A percentile compares a stretch with the other conserved stretches of the same genome.
Conservation (phyloP, 2,329 filamentous ascomycete species). For the Geoglossum cookeanum region DNA sequence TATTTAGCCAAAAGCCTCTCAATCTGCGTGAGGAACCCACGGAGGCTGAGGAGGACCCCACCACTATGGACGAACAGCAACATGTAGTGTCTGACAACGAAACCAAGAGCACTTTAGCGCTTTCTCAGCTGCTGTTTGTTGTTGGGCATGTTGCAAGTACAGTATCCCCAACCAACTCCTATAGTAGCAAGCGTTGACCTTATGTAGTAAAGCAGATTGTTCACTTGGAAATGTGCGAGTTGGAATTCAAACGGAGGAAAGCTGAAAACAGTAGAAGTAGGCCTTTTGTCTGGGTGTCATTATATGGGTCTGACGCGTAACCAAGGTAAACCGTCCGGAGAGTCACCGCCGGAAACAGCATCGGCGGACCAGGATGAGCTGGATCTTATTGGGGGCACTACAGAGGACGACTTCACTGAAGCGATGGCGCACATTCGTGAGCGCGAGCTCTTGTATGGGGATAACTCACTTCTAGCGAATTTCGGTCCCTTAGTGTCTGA, state of each 20-base stretch:
- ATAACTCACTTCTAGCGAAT: constrained; percentile 65
- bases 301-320: not conserved
- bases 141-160: constrained; percentile 74
- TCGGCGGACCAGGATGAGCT: constrained; percentile 63
- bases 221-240: constrained; percentile 88
- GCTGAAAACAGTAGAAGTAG: constrained; percentile 62
- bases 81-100: constrained; percentile 24
- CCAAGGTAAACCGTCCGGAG: constrained; percentile 22
- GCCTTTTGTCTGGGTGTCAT: not conserved
- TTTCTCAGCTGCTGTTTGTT: constrained; percentile 85
- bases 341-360: constrained; percentile 30
- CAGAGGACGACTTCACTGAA: constrained; percentile 82
- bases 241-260: constrained; percentile 94
- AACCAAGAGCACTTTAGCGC: constrained; percentile 50
- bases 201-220: constrained; percentile 74
- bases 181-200: not conserved
- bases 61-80: constrained; percentile 11
- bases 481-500: constrained; percentile 87
- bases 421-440: constrained; percentile 72
- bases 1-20: constrained; percentile 42
- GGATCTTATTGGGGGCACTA: constrained; percentile 90
- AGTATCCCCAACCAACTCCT: not conserved
- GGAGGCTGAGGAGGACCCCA: constrained; percentile 7
- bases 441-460: constrained; percentile 65
- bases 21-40: constrained; percentile 18